Conservation (phyloP, 352 stramenopile genomes). For the Detonula confervacea region DNA sequence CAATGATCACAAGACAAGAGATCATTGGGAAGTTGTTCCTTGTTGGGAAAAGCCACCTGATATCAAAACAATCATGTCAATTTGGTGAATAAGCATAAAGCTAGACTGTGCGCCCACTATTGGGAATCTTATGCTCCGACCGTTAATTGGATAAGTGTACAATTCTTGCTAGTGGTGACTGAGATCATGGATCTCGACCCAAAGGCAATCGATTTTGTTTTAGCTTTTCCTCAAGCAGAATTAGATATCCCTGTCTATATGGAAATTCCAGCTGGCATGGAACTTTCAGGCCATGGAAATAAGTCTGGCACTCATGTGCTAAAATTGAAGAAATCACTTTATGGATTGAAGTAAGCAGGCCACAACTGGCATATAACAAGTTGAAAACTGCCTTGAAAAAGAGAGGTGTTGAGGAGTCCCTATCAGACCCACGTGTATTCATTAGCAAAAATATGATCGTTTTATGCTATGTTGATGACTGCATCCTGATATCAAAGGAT, state of each 20-base stretch:
- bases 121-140: conserved; percentile 16
- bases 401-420: no score
- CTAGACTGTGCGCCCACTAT: conserved; percentile 15
- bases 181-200: background rate
- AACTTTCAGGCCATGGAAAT: background rate
- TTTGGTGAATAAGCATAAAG: conserved; percentile 21
- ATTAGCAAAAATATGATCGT: background rate
- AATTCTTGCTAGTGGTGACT: conserved; percentile 4
- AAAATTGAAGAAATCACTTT: background rate
- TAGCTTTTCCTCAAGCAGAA: conserved; percentile 2
- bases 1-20: background rate
- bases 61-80: conserved; percentile 15
- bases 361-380: background rate
- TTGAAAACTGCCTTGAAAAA: no score
- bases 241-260: background rate
- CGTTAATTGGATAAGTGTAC: conserved; percentile 18
- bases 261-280: background rate
- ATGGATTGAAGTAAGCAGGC: background rate
- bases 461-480: conserved; percentile 3
- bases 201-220: conserved; percentile 2
- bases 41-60: background rate
- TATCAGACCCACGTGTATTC: background rate
- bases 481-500: conserved; percentile 1
- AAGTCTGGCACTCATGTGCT: background rate
- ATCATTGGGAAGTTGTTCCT: conserved; percentile 9